Base-by-base conservation (phyloP, 768 basidiomycete genomes). In the Kwoniella europaea region DNA sequence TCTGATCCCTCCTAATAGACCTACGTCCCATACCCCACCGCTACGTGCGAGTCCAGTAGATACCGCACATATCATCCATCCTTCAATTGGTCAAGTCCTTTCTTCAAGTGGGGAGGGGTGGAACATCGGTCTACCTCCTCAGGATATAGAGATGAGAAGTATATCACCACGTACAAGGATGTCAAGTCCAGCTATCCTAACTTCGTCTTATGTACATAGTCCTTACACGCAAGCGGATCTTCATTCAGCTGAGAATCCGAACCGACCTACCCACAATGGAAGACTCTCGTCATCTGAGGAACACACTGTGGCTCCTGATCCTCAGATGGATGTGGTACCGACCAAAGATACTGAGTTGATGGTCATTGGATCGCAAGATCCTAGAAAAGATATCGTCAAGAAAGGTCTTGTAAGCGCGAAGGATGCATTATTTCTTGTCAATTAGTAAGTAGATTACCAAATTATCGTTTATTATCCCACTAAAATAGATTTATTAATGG, bases 381-480 rank as follows among this genome's bases (percentile, higher is more conserved):
- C 65, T 3, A 66, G 78, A 27, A 35, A 61, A n/a, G 70, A 74
- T 65, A 64, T 76, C 52, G 74, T 79, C 50, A 76, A 62, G n/a
- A 65, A 70, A 53, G 71, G 71, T 29, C 53, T 79, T 10, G 61
- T 79, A 9, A 12, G 60, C 9, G 22, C 66, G 3, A n/a, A 54
- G 10, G 61, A 79, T 42, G 78, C 75, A 2, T 55, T 59, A 6
- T 24, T 50, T 3, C 54, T 79, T 18, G 75, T 79, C 27, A 67
- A 67, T 10, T 73, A 68, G 77, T 79, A 43, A 73, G 77, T 73
- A 41, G 3, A 7, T 35, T 7, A 35, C 35, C 35, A 35, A 35
- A 35, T 7, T 35, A 35, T 35, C 35, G 6, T 35, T 6, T 9
- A 35, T 35, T 7, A 35, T 35, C 35, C 35, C 35, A 35, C 35